phyloP scores from a whole-genome alignment of 2,329 filamentous ascomycete genomes.

The Alternaria viburni region DNA sequence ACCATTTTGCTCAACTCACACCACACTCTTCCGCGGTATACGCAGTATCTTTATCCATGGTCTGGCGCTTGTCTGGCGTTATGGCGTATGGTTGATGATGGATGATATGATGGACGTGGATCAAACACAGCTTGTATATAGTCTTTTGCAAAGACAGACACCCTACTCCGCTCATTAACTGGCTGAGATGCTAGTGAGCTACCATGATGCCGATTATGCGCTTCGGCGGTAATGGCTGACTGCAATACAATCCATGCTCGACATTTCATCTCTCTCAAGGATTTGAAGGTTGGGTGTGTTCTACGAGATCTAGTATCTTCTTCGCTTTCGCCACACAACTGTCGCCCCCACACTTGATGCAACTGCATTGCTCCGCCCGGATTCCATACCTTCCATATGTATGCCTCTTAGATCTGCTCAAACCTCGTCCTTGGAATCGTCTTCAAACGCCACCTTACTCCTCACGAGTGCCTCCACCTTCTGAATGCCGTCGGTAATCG shows the following conservation, averaged over 20 bases:
- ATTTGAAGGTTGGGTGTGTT: background rate
- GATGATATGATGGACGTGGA: background rate
- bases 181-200: constrained; percentile 1
- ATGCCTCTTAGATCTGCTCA: background rate
- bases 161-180: background rate
- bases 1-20: background rate
- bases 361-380: background rate
- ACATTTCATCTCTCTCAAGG: background rate
- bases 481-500: background rate
- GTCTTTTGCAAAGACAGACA: background rate
- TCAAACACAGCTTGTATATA: background rate
- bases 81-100: background rate
- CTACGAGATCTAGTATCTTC: background rate
- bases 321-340: background rate
- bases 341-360: background rate
- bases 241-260: background rate
- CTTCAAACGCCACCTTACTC: background rate
- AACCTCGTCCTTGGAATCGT: background rate
- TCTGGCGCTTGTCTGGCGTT: background rate
- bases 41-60: background rate
- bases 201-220: background rate
- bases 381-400: background rate
- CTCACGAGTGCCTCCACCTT: background rate
- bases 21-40: background rate
- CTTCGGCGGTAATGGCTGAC: background rate